Base-by-base conservation (phyloP, 768 basidiomycete genomes). In the Suillus paluster region DNA sequence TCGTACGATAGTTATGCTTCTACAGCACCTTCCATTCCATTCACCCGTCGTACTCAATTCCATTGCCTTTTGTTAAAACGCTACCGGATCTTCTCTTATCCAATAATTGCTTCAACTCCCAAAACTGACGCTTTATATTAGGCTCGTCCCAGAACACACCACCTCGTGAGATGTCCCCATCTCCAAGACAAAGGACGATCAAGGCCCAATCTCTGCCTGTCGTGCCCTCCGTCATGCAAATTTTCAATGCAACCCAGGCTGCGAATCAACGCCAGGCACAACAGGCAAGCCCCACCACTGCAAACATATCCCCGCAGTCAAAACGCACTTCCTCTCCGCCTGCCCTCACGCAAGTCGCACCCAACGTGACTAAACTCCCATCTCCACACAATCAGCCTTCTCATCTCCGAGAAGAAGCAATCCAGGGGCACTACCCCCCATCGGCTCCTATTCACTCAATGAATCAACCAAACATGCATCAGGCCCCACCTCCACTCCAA, bases 201-300 rank as follows among this genome's bases (percentile, higher is more conserved):
- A 89, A 89, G 67, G 69, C 85, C 1, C 83, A 85, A 64, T 86
- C 88, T 0, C 80, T 89, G 79, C 85, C 88, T 61, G 75, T 85
- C 70, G 85, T 86, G 5, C 86, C 88, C 27, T 78, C 80, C 23
- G 80, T 86, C 54, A 77, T 83, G 70, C 84, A 86, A 64, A 75
- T 86, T 17, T 86, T 84, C 69, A 68, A 69, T 56, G 75, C 78
- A 72, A 66, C 76, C 63, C 63, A 69, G 67, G 70, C 72, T 68
- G 64, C 78, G 63, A 72, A 73, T 55, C 81, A 83, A 69, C 79
- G 80, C 64, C 71, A 61, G 7, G 19, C 27, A 10, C 75, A 76
- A 15, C 79, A 78, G 61, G 66, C 74, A 49, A 75, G 75, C 62
- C 77, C 78, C 52, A 71, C 78, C 44, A 67, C 72, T 4, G 66